Evolutionary conservation across 805 yeast species (phyloP), one percentile per base, ranked within the genome.

Genomic region (Ogataea nakhonphanomensis): DNA sequence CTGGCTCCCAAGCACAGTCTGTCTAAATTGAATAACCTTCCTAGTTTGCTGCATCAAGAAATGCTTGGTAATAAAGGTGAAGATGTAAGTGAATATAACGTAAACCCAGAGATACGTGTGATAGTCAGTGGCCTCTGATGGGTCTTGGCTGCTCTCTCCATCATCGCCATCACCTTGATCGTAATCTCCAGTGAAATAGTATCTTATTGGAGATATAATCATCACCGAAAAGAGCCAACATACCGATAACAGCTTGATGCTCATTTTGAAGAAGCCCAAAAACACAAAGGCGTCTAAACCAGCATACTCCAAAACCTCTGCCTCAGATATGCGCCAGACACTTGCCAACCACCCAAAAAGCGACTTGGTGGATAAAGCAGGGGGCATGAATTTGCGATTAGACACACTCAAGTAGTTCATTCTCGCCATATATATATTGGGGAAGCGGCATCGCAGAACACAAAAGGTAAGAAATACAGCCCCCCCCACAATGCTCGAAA

Each of bases 221-320:
- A 78, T 65, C 8, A 84, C 66, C 1, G 95, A 89, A 53, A 86
- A 77, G 2, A 85, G 43, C 33, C 86, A 73, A 55, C 89, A 81
- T 1, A 76, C 64, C 2, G 76, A 62, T 17, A 91, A 62, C 7
- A 86, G 66, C 57, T 78, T 78, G 35, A 90, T 85, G 45, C 93
- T 76, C 85, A 89, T 86, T 45, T 85, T 82, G 73, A 93, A 93
- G 59, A 91, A 90, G 3, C 89, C 89, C 24, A 91, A 64, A 55
- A 86, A 91, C 34, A 93, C 98, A 64, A 76, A 89, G 0, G 97
- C 97, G 65, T 91, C 99, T 31, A 91, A 64, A 0, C 99, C 99
- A 2, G 97, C 96, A 54, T 81, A 83, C 45, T 88, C 91, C 36
- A 91, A 70, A 2, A 93, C 75, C 43, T 88, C 89, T 11, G 75